Percentiles rank a stretch among this genome's conserved stretches.
Conservation (phyloP, 1,139 yeast genomes). For the Oligophagozyma castellii region DNA sequence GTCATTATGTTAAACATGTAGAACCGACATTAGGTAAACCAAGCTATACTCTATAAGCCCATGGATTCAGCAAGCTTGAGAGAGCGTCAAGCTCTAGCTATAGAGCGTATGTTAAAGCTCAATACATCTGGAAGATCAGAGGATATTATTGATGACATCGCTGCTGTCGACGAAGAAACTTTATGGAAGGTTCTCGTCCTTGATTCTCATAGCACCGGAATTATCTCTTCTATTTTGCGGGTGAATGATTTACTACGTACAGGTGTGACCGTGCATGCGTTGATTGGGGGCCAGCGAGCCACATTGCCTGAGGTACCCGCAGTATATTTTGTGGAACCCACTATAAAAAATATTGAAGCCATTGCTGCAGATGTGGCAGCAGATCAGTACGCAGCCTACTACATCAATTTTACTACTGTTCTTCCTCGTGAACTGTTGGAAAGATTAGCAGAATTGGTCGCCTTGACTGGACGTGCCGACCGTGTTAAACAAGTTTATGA, state of each 20-base stretch:
- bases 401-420: slow-evolving; percentile 76
- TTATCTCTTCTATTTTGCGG: slow-evolving; percentile 76
- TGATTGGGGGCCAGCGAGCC: slow-evolving; percentile 51
- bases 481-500: slow-evolving; percentile 81
- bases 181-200: slow-evolving; percentile 89
- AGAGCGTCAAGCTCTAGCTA: slow-evolving; percentile 29
- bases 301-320: slow-evolving; percentile 90
- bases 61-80: no score
- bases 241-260: slow-evolving; percentile 80
- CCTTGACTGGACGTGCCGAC: slow-evolving; percentile 51
- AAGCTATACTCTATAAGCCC: no score
- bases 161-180: slow-evolving; percentile 36
- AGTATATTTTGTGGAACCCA: slow-evolving; percentile 82
- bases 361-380: slow-evolving; percentile 60
- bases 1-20: no score
- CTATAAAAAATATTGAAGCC: slow-evolving; percentile 51
- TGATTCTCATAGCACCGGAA: slow-evolving; percentile 68
- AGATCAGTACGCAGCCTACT: slow-evolving; percentile 66
- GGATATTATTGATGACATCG: slow-evolving; percentile 1
- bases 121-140: no score
- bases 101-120: slow-evolving; percentile 75
- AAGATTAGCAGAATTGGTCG: slow-evolving; percentile 75
- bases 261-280: slow-evolving; percentile 82
- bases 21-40: no score
- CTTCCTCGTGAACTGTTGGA: slow-evolving; percentile 69